Conservation (phyloP, 371 early-diverging fungal species). For the Mortierella sp. region DNA sequence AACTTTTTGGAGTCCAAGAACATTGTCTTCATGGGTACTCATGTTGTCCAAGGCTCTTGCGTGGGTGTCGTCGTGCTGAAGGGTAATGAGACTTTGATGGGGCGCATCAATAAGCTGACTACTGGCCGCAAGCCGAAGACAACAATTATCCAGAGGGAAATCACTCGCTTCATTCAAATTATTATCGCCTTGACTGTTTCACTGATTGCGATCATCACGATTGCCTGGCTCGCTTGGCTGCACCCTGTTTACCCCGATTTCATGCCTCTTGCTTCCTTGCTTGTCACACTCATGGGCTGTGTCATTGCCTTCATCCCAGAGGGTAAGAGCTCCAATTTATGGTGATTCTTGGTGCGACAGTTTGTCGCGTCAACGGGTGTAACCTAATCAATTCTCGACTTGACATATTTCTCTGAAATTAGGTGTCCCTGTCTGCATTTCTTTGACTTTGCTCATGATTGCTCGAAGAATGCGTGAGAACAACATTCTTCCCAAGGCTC, state of each 20-base stretch:
- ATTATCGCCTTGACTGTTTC: slow-evolving; percentile 71
- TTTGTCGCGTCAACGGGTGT: background rate
- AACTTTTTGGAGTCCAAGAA: slow-evolving; percentile 74
- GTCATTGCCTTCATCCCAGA: slow-evolving; percentile 78
- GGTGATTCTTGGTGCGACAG: background rate
- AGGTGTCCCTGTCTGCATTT: slow-evolving; percentile 67
- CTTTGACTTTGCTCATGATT: slow-evolving; percentile 65
- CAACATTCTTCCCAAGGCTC: slow-evolving; percentile 71
- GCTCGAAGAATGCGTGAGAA: slow-evolving; percentile 69
- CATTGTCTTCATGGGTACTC: slow-evolving; percentile 77
- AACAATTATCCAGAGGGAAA: slow-evolving; percentile 77
- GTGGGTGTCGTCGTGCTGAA: slow-evolving; percentile 72
- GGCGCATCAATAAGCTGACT: slow-evolving; percentile 74
- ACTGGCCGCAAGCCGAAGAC: slow-evolving; percentile 56
- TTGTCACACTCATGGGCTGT: slow-evolving; percentile 80
- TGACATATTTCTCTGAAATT: slow-evolving; percentile 3
- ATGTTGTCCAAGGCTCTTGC: slow-evolving; percentile 72
- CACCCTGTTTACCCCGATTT: slow-evolving; percentile 64
- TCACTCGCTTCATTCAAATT: slow-evolving; percentile 75
- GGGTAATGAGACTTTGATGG: slow-evolving; percentile 78
- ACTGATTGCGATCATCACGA: slow-evolving; percentile 61
- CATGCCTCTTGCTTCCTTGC: slow-evolving; percentile 65
- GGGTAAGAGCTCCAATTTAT: slow-evolving; percentile 48
- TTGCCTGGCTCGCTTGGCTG: slow-evolving; percentile 67
- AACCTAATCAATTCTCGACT: slow-evolving; percentile 9